Percentiles rank a stretch among this genome's conserved stretches.
Conservation (phyloP, 1,284 basidiomycete genomes). For the Ustilago curta region DNA sequence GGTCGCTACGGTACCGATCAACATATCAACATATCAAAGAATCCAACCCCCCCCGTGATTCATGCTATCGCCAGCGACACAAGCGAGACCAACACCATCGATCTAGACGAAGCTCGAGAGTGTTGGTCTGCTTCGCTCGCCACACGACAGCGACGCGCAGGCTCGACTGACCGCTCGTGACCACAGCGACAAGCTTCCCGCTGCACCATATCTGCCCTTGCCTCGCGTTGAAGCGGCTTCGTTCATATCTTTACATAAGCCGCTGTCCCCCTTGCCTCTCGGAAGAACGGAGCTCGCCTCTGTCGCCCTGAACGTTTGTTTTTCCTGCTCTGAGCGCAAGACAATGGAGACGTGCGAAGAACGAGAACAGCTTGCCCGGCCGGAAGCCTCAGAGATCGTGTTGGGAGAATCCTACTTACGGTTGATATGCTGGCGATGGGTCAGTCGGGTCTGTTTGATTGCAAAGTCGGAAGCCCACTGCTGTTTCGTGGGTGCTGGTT, state of each 20-base stretch:
- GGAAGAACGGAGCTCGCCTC: background rate
- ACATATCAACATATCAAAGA: background rate
- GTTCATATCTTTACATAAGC: background rate
- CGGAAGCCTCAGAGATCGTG: background rate
- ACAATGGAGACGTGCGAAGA: too few species aligned
- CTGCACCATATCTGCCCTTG: background rate
- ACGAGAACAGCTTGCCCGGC: too few species aligned
- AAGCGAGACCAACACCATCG: constrained; percentile 7
- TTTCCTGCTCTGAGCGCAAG: too few species aligned
- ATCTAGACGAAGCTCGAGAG: background rate
- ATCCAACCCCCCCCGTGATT: too few species aligned
- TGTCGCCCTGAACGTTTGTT: too few species aligned
- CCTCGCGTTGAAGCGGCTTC: background rate
- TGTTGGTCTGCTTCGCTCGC: background rate
- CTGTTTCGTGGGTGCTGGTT: background rate
- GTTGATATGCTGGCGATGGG: background rate
- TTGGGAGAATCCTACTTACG: constrained; percentile 3
- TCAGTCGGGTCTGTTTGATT: background rate
- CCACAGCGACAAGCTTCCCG: too few species aligned
- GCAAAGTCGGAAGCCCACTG: background rate
- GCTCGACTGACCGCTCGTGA: background rate
- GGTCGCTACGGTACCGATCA: background rate
- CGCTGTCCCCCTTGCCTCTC: background rate
- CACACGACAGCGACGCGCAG: background rate
- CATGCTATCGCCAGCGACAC: too few species aligned